Evolutionary conservation across 2,329 filamentous ascomycete species (phyloP), one percentile per base, ranked within the genome.

Genomic region (Verticillium albo-atrum): DNA sequence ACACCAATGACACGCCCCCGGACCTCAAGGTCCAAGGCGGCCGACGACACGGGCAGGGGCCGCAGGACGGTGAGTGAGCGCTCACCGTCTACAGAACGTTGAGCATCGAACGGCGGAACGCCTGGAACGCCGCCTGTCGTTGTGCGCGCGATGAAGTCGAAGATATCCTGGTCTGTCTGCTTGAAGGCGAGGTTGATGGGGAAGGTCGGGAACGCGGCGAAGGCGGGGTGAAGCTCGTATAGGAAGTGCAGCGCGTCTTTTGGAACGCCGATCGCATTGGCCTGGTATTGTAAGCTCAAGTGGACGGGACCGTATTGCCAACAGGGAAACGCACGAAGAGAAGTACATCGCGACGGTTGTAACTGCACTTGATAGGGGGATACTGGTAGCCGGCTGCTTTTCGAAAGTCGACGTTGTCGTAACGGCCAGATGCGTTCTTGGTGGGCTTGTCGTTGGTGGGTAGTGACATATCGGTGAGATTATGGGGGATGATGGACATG

Each of bases 131-230:
- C 63, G 34, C 63, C 68, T 1, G 68, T 62, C 1, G 70, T 70
- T 28, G 70, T 72, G 26, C 72, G 71, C 6, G 71, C 66, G 63
- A 74, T 70, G 63, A 77, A 78, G 65, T 78, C 72, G 59, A 73
- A 75, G 50, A 79, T 75, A 62, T 79, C 77, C 59, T 77, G 74
- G 56, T 75, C 72, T 6, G 76, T 77, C 64, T 75, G 72, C 65
- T 79, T 80, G 67, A 78, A 79, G 37, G 71, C 69, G 4, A 79
- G 70, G 58, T 78, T 78, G 63, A 78, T 74, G 28, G 77, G 73
- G 59, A 79, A 80, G 0, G 77, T 80, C n/a, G 78, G 78, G 61
- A 80, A 80, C 6, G 68, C 69, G 17, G 77, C 72, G 54, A 80
- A 79, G 23, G 70, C 67, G 5, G 77, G 75, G 35, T 80, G 72